A percentile compares a stretch with the other conserved stretches of the same genome.
Evolutionary conservation across 306 rosid species (phyloP).

Genomic region (Nissolia schottii): DNA sequence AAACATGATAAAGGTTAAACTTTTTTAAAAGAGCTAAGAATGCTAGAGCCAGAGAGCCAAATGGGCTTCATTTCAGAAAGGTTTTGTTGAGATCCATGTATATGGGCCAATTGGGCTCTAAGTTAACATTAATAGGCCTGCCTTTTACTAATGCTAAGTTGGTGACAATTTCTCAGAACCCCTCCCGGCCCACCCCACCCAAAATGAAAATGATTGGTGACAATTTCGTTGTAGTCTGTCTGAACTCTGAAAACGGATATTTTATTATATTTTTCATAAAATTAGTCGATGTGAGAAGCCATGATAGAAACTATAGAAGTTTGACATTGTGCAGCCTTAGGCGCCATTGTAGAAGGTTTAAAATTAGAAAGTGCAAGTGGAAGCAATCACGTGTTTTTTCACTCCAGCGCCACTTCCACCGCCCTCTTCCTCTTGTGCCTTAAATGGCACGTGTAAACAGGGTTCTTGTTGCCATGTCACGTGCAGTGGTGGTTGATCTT

Average conservation of each 20-base stretch:
- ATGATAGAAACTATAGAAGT: neutral
- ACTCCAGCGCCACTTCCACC: constrained; percentile 24
- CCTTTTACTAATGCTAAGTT: too few species aligned
- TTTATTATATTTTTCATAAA: too few species aligned
- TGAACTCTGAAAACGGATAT: too few species aligned
- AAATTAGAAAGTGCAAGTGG: constrained; percentile 11
- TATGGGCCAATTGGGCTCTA: constrained; percentile 19
- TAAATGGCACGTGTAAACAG: constrained; percentile 28
- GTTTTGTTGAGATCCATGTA: neutral
- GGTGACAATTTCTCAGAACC: too few species aligned
- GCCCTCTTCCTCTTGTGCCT: constrained; percentile 12
- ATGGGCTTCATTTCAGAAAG: neutral
- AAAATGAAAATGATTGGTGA: too few species aligned
- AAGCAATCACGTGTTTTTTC: constrained; percentile 19
- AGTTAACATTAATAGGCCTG: neutral
- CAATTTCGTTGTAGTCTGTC: too few species aligned
- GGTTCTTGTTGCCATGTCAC: constrained; percentile 23
- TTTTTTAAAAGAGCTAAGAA: neutral
- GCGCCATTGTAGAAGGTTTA: neutral
- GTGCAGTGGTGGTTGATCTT: constrained; percentile 20
- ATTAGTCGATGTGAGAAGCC: neutral
- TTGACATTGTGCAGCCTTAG: neutral
- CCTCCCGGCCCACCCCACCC: too few species aligned
- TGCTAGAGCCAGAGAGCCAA: too few species aligned
- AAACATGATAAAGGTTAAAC: too few species aligned